Evolutionary conservation across 345 rosid species (phyloP).

Genomic region (Ceriops tagal): DNA sequence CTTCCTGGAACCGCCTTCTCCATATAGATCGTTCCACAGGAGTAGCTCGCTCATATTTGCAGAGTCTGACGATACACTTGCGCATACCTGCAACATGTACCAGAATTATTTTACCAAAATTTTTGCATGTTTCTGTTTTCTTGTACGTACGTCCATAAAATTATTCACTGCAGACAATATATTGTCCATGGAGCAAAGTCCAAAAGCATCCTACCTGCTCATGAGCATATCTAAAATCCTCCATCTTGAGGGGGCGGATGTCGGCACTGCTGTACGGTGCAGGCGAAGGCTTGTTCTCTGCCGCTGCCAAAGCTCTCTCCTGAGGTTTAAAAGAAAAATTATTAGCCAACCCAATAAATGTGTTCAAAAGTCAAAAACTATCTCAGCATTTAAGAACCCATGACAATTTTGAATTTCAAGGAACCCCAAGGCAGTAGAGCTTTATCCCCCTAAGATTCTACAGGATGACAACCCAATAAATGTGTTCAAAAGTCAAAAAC

Average conservation of each 20-base stretch:
- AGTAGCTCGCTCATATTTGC: conserved; percentile 86
- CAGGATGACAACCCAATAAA: too few species aligned
- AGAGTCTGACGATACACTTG: conserved; percentile 93
- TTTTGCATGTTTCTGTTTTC: neutral
- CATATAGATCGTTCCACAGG: conserved; percentile 94
- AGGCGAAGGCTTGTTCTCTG: conserved; percentile 67
- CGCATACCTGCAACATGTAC: conserved; percentile 62
- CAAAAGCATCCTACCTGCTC: conserved; percentile 66
- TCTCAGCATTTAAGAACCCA: neutral
- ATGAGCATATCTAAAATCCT: conserved; percentile 81
- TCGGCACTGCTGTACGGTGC: conserved; percentile 64
- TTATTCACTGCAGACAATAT: neutral
- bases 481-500: neutral
- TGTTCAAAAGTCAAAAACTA: neutral
- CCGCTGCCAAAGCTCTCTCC: conserved; percentile 62
- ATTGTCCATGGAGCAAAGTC: neutral
- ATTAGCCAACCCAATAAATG: neutral
- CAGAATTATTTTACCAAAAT: neutral
- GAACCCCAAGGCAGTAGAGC: too few species aligned
- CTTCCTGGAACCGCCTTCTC: conserved; percentile 98
- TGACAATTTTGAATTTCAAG: neutral
- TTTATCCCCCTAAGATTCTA: too few species aligned
- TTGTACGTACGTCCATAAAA: neutral
- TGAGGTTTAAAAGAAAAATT: conserved; percentile 24
- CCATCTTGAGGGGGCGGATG: conserved; percentile 71